Evolutionary conservation across 139 green algal genomes (phyloP), one percentile per base, ranked within the genome.

Genomic region (Parachlorella kessleri): DNA sequence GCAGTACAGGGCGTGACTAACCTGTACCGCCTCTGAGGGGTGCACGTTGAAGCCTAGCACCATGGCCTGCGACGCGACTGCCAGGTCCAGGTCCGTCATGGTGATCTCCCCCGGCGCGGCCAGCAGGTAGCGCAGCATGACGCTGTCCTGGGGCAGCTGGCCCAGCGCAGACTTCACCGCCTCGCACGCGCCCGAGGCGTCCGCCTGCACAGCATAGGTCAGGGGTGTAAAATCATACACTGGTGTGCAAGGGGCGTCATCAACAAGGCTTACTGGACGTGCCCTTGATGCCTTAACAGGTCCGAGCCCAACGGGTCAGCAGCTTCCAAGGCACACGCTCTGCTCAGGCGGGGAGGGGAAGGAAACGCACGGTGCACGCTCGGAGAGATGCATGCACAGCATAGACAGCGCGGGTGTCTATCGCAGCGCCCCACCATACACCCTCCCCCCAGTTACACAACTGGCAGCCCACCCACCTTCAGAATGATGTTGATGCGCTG

Each of bases 401-500:
- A n/a, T n/a, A n/a, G n/a, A n/a, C n/a, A n/a, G n/a, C n/a, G n/a
- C n/a, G n/a, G n/a, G n/a, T n/a, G n/a, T n/a, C n/a, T n/a, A n/a
- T n/a, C n/a, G n/a, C n/a, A n/a, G n/a, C n/a, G n/a, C n/a, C n/a
- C n/a, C n/a, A n/a, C n/a, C n/a, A n/a, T n/a, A n/a, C n/a, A n/a
- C n/a, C n/a, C n/a, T n/a, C n/a, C n/a, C n/a, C n/a, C n/a, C n/a
- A n/a, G n/a, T n/a, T n/a, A n/a, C n/a, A n/a, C n/a, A n/a, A n/a
- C n/a, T n/a, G n/a, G n/a, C n/a, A n/a, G n/a, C n/a, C 35, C 28
- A 39, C 39, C 24, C 77, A 84, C 90, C 89, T 97, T 98, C 10
- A 99, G 91, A 65, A 99, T 93, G 55, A 98, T 67, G 88, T 98
- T 98, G 75, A 98, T 83, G 41, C 88, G 78, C 87, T 95, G 90